Base-by-base conservation (phyloP, 306 rosid species). In the Inga oerstediana region DNA sequence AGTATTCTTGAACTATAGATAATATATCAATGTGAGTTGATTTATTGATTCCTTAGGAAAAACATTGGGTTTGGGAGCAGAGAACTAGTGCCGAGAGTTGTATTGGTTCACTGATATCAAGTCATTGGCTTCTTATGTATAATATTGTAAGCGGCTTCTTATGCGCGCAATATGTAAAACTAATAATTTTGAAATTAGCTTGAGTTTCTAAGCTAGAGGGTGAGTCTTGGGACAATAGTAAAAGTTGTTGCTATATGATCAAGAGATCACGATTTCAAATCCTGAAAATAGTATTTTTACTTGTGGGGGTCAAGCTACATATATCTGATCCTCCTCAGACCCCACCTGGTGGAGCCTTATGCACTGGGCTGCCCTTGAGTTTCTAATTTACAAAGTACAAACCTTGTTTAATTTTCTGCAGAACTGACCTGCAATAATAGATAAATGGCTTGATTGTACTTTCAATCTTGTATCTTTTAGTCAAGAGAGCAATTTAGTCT, bases 1-100 rank as follows among this genome's bases (percentile, higher is more conserved):
- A 39, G 80, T 87, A 81, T 87, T 49, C n/a, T 77, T 65, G 4
- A 46, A 80, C 80, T 4, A 24, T 3, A 35, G 3, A 19, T 2
- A 35, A 58, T 74, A 72, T 3, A 58, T 80, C 56, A 78, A 52
- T 52, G 48, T 77, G 37, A 68, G 73, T 74, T 81, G 72, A 75
- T 67, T 54, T 74, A 58, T 39, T 78, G 24, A 56, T 10, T 80
- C 62, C 73, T 32, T 87, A 45, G 44, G 20, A 22, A 30, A 39
- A 44, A 44, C 75, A 72, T 44, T 12, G 44, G 35, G 56, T 22
- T 12, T 72, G 56, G 56, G 75, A 13, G 37, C 56, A 56, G 74
- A 41, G 51, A 41, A 67, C 24, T 82, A 39, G 20, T 56, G 72
- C 71, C 14, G 61, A 68, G 73, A 37, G 48, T 56, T n/a, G n/a